Percentiles rank a stretch among this genome's conserved stretches.
Evolutionary conservation across 495 filamentous ascomycete species (phyloP).

Genomic region (Beverwykella pulmonaria): DNA sequence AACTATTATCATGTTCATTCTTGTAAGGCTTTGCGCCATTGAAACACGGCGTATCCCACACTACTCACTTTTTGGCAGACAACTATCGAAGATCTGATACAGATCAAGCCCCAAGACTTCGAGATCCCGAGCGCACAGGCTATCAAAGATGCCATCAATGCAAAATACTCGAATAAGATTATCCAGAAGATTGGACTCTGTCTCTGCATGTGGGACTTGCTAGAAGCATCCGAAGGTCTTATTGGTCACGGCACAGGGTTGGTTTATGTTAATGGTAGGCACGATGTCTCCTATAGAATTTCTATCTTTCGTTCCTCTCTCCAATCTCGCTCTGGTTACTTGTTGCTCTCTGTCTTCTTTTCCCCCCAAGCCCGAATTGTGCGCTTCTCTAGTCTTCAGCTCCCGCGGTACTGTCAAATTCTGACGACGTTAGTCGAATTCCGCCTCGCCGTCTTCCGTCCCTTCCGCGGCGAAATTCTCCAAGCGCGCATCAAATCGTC

Average conservation of each 20-base stretch:
- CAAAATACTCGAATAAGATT: slow-evolving; percentile 95
- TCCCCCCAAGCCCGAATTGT: too few species aligned
- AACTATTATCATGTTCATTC: slow-evolving; percentile 33
- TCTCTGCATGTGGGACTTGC: slow-evolving; percentile 85
- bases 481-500: slow-evolving; percentile 74
- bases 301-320: neutral
- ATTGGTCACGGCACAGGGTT: slow-evolving; percentile 88
- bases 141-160: slow-evolving; percentile 91
- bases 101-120: slow-evolving; percentile 86
- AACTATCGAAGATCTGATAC: slow-evolving; percentile 84
- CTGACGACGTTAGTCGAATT: slow-evolving; percentile 70
- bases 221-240: slow-evolving; percentile 84
- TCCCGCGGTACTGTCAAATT: neutral
- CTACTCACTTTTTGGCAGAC: slow-evolving; percentile 49
- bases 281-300: neutral
- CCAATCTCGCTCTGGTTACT: too few species aligned
- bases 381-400: neutral
- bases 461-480: slow-evolving; percentile 89
- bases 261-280: slow-evolving; percentile 85
- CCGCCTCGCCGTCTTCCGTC: slow-evolving; percentile 88
- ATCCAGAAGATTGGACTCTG: slow-evolving; percentile 86
- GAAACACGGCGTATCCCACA: too few species aligned
- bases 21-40: slow-evolving; percentile 34
- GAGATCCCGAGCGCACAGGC: slow-evolving; percentile 72
- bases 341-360: too few species aligned